Evolutionary conservation across 2,329 filamentous ascomycete species (phyloP), one percentile per base, ranked within the genome.

Genomic region (Clarireedia homoeocarpa): DNA sequence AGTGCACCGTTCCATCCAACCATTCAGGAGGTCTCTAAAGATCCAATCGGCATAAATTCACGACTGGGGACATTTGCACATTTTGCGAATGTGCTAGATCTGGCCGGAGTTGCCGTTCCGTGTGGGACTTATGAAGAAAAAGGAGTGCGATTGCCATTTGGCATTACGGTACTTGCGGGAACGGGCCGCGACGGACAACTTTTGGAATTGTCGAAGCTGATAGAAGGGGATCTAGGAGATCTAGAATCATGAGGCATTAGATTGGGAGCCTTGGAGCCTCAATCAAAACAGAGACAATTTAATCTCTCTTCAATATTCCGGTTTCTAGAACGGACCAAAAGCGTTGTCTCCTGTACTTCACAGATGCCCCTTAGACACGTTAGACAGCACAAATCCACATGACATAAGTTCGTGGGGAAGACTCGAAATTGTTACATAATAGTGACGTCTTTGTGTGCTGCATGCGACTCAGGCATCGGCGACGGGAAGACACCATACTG

Each of bases 1-100:
- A 81, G 79, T 0, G 70, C 76, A 39, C 78, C 78, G 15, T 69
- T 66, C 27, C 73, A 75, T 61, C 71, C 70, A 51, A 79, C 72
- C 1, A 75, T 81, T 15, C 66, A 72, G 40, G 74, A 79, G 58
- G 74, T 81, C 56, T 70, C 75, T 10, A 69, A 68, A 14, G 76
- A 81, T 62, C 78, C 78, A 0, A 70, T 82, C 48, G 68, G 63
- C 14, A 71, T 75, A 58, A 81, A 81, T 58, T 73, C 72, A 26
- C 69, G 70, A 20, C 60, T 78, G n/a, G 76, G 76, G 9, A 39
- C 69, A 40, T 81, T 80, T 62, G 76, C 77, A 1, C 78, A 81
- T 61, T 80, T 75, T 63, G 79, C 71, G 2, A 82, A 82, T 63
- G 75, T 82, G 20, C 66, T 82, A 27, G 79, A 82, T 66, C 66